Evolutionary conservation across 108 stramenopile genomes (phyloP).

Genomic region (Hondaea fermentalgiana): DNA sequence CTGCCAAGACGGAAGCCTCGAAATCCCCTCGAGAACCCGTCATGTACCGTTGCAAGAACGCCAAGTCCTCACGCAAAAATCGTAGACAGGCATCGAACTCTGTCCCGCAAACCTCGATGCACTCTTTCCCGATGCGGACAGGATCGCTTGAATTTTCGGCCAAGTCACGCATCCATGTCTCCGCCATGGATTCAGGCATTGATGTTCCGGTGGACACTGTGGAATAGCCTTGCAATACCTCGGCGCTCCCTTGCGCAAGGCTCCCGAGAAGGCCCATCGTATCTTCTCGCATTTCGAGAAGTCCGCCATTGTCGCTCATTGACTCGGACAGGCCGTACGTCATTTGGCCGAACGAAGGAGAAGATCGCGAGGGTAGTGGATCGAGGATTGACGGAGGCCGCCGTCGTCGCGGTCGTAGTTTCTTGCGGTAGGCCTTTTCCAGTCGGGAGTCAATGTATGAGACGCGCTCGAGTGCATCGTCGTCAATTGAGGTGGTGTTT

Average conservation of each 20-base stretch:
- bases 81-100: neutral
- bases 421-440: neutral
- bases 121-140: neutral
- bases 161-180: neutral
- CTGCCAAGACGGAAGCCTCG: neutral
- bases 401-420: neutral
- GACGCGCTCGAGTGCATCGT: neutral
- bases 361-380: neutral
- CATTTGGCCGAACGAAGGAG: neutral
- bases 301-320: neutral
- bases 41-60: neutral
- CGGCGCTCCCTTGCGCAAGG: neutral
- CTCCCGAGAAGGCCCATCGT: no score
- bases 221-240: neutral
- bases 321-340: neutral
- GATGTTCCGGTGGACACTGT: neutral
- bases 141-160: neutral
- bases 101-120: neutral
- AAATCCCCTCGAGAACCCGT: neutral
- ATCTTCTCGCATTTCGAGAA: neutral
- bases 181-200: neutral
- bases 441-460: neutral
- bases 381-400: neutral
- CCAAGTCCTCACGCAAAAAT: neutral
- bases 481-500: neutral